Evolutionary conservation across 1,284 basidiomycete species (phyloP).

Genomic region (Anthracocystis setariae): DNA sequence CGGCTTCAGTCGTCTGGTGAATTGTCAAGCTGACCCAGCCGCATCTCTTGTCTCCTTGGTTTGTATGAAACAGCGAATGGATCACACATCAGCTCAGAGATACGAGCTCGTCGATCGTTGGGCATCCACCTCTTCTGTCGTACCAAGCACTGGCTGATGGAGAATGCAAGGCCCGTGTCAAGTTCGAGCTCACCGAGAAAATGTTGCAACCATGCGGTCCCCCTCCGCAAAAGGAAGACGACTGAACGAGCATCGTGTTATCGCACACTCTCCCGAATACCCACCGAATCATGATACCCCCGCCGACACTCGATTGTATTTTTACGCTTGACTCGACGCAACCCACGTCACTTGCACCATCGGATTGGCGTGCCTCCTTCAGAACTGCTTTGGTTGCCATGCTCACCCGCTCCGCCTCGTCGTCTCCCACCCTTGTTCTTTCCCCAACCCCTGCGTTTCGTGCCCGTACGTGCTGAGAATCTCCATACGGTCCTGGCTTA

Average conservation of each 20-base stretch:
- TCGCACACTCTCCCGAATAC: constrained; percentile 11
- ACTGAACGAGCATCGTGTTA: constrained; percentile 62
- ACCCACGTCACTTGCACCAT: neutral
- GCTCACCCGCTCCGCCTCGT: too few species aligned
- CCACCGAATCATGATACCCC: constrained; percentile 17
- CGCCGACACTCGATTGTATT: constrained; percentile 13
- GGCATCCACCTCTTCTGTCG: constrained; percentile 84
- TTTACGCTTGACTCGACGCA: constrained; percentile 3
- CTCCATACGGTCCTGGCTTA: constrained; percentile 50
- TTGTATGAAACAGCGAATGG: constrained; percentile 80
- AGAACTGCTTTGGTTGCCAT: constrained; percentile 1
- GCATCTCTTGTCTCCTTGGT: constrained; percentile 11
- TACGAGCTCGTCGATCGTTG: constrained; percentile 88
- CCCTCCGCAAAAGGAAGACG: constrained; percentile 90
- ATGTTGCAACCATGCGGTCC: constrained; percentile 99
- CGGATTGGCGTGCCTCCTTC: neutral
- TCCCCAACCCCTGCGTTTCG: neutral
- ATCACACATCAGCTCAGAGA: constrained; percentile 96
- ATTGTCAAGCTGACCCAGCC: constrained; percentile 6
- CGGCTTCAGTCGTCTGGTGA: constrained; percentile 9
- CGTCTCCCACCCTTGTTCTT: neutral
- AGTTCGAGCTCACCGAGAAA: constrained; percentile 80
- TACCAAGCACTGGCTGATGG: constrained; percentile 93
- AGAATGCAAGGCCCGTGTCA: constrained; percentile 85
- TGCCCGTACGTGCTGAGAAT: constrained; percentile 15